A percentile compares a stretch with the other conserved stretches of the same genome.
Conservation (phyloP, 2,329 filamentous ascomycete genomes). For the Hypoxylon sp. region DNA sequence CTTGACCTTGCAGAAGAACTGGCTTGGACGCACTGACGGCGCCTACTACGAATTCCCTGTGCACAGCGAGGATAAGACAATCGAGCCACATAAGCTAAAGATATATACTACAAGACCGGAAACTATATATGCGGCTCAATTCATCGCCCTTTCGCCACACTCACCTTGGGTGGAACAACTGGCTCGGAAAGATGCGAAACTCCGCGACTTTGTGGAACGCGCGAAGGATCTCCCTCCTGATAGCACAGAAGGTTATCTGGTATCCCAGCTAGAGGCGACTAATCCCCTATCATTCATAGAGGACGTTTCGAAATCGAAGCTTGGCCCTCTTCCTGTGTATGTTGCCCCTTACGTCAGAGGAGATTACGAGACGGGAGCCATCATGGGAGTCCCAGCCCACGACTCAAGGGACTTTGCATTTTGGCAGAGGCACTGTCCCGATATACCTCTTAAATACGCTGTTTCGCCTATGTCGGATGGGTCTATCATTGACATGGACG, state of each 20-base stretch:
- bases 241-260: conserved; percentile 76
- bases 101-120: conserved; percentile 90
- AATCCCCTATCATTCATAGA: conserved; percentile 76
- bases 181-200: conserved; percentile 70
- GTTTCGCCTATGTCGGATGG: conserved; percentile 68
- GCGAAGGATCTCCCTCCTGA: conserved; percentile 69
- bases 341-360: conserved; percentile 88
- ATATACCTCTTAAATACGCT: conserved; percentile 74
- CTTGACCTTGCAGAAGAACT: conserved; percentile 86
- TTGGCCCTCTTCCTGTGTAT: conserved; percentile 78
- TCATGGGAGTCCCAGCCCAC: conserved; percentile 93
- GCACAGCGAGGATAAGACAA: conserved; percentile 57
- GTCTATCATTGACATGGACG: conserved; percentile 60
- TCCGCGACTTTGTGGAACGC: conserved; percentile 78
- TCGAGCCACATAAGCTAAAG: conserved; percentile 67
- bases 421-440: conserved; percentile 78
- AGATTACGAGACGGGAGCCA: conserved; percentile 87
- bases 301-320: conserved; percentile 64
- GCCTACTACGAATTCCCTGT: conserved; percentile 80
- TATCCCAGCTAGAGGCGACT: conserved; percentile 73
- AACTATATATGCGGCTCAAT: conserved; percentile 89
- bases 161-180: conserved; percentile 78
- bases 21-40: conserved; percentile 85
- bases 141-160: conserved; percentile 81
- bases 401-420: conserved; percentile 84